Conservation (phyloP, 345 rosid genomes). For the Eucalyptus virginea region DNA sequence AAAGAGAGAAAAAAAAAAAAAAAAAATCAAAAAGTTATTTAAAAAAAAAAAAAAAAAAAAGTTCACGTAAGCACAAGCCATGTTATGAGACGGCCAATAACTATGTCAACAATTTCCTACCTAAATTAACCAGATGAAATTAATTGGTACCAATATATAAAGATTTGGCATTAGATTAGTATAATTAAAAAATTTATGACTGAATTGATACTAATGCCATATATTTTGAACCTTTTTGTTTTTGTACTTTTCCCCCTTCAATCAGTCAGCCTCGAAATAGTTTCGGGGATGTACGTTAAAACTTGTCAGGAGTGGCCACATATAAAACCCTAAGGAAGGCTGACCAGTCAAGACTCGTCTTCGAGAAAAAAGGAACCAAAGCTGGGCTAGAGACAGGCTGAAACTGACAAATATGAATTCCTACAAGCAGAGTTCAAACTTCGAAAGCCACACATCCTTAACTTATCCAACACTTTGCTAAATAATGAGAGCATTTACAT, state of each 20-base stretch:
- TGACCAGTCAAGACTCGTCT: not conserved
- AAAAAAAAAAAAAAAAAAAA: too few relatives aligned
- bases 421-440: not conserved
- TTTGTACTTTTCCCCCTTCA: too few relatives aligned
- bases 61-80: accelerated
- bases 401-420: not conserved
- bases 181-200: too few relatives aligned
- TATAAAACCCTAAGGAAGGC: not conserved
- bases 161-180: not conserved
- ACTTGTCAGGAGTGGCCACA: not conserved
- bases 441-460: not conserved
- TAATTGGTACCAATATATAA: not conserved
- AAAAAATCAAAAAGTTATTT: too few relatives aligned
- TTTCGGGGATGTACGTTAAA: not conserved
- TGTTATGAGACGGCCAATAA: too few relatives aligned
- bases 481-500: not conserved
- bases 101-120: not conserved
- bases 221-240: too few relatives aligned
- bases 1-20: too few relatives aligned
- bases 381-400: not conserved
- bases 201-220: too few relatives aligned
- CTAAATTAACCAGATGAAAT: not conserved
- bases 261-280: not conserved
- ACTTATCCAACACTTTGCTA: not conserved
- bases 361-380: not conserved